phyloP scores from a whole-genome alignment of 2,329 filamentous ascomycete species.

The Botrytis tulipae region DNA sequence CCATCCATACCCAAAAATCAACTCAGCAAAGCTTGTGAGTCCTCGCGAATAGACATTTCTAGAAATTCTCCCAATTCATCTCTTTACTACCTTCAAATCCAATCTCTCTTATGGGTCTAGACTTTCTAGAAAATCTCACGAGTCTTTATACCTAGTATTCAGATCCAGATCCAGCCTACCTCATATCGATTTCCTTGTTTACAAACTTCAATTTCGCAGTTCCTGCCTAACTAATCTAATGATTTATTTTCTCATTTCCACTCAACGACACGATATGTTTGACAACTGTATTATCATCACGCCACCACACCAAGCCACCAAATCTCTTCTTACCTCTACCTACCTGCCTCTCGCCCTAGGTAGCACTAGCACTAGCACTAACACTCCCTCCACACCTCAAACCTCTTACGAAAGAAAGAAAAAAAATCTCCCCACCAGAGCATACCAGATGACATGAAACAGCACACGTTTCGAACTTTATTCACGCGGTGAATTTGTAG shows the following conservation, averaged over 20 bases:
- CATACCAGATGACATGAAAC: neutral
- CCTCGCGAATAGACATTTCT: no score
- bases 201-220: no score
- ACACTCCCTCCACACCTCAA: neutral
- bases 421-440: neutral
- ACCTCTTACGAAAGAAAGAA: neutral
- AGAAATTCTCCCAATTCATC: neutral
- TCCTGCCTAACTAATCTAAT: neutral
- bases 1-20: no score
- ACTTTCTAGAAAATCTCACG: no score
- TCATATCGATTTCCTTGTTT: neutral
- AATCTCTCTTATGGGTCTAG: neutral
- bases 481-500: no score
- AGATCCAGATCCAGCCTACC: no score
- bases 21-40: no score
- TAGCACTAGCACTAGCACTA: no score
- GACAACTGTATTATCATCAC: neutral
- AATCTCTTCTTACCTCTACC: no score
- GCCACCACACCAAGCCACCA: no score
- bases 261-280: neutral
- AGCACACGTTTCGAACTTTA: neutral
- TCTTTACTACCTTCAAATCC: neutral
- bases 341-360: no score
- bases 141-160: no score
- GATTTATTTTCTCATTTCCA: fast-evolving